These are phyloP conservation scores for Orbilia ellipsospora DNA, from an alignment of 2,329 filamentous ascomycete genomes.

Conservation along the genomic window DNA sequence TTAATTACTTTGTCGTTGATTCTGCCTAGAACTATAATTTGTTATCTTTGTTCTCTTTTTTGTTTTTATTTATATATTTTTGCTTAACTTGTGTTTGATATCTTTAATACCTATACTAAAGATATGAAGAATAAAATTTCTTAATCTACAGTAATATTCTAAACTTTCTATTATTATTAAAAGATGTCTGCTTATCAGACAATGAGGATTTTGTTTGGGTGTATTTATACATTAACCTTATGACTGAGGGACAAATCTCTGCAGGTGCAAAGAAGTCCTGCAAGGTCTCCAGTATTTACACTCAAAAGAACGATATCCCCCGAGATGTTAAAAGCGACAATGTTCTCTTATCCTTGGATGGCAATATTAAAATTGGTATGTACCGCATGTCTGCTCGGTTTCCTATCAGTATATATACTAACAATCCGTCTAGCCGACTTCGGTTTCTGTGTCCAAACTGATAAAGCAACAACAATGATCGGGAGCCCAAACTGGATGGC, in stretches of 20 bases:
- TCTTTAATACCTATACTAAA: too few species aligned
- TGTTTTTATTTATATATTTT: too few species aligned
- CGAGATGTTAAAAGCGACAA: conserved; percentile 99
- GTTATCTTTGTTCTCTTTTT: too few species aligned
- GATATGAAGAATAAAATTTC: too few species aligned
- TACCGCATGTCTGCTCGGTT: not conserved
- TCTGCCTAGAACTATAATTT: too few species aligned
- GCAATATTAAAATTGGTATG: conserved; percentile 93
- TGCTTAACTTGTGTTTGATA: too few species aligned
- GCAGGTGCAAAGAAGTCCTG: conserved; percentile 89
- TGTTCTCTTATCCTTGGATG: conserved; percentile 90
- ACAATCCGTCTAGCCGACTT: conserved; percentile 81
- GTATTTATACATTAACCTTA: too few species aligned
- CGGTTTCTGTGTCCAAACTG: conserved; percentile 98
- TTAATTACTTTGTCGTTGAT: too few species aligned
- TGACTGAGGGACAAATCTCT: conserved; percentile 97
- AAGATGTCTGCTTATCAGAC: too few species aligned
- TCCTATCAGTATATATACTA: conserved; percentile 59
- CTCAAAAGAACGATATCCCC: conserved; percentile 96
- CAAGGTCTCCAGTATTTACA: conserved; percentile 93
- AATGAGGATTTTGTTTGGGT: too few species aligned
- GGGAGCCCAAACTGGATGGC: conserved; percentile 99
- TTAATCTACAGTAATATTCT: too few species aligned
- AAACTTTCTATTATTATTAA: too few species aligned
- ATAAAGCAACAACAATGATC: conserved; percentile 97